Evolutionary conservation across 1,139 yeast species (phyloP), one percentile per base, ranked within the genome.

Genomic region (Geotrichum phurueaensis): DNA sequence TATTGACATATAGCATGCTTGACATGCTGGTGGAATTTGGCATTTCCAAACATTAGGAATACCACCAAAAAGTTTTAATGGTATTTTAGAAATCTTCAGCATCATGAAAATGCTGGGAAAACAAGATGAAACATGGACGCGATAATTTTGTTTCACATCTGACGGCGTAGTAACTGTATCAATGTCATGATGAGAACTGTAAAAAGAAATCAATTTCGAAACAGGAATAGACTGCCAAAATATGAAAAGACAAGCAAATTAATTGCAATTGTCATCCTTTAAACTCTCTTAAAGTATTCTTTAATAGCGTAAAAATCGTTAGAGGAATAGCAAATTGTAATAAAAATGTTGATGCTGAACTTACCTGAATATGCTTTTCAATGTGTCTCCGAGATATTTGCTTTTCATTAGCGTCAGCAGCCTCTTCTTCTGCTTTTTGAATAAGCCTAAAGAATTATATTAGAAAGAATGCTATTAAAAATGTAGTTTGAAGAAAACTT

Each of bases 251-350:
- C 18, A 23, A 18, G 4, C 18, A 49, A 9, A 12, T 25, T 1
- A 15, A 9, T 2, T 49, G 52, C 9, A 20, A 22, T 33, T 20
- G 18, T 45, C 25, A 58, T 7, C 60, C 60, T 36, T 52, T 49
- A 31, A 58, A 58, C 18, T 50, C 58, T 29, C 54, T 58, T 15
- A 58, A 29, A 13, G 60, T 58, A 23, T 58, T 56, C 60, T 58
- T 15, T 13, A 12, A 12, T n/a, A 3, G 22, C n/a, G 20, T 33
- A 20, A 20, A 20, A 18, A 29, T 49, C 6, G 23, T 23, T 15
- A 18, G 20, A 48, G 15, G 15, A 25, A 23, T 6, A 43, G 22
- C 13, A 22, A 39, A 15, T n/a, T 0, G 2, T 39, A n/a, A 18
- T 15, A 5, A n/a, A n/a, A n/a, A 2, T n/a, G 3, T 39, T 7